phyloP scores from a whole-genome alignment of 2,329 filamentous ascomycete species.

The Penicillium sclerotigenum region DNA sequence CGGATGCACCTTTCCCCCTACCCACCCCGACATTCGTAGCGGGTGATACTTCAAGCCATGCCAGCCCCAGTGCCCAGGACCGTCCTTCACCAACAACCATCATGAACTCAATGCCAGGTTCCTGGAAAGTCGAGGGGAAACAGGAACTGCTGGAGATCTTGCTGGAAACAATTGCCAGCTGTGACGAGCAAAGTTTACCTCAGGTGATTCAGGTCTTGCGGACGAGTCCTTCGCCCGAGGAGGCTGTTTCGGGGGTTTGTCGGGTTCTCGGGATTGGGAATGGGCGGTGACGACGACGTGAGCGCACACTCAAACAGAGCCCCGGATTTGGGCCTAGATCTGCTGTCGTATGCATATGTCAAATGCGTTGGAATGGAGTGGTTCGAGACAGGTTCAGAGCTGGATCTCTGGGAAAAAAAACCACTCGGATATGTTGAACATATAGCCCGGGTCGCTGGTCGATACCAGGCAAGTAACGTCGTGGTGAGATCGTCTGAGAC shows the following conservation, averaged over 20 bases:
- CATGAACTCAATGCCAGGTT: slow-evolving; percentile 15
- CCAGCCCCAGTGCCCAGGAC: not conserved
- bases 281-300: not conserved
- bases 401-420: not conserved
- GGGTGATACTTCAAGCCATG: not conserved
- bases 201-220: slow-evolving; percentile 30
- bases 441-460: slow-evolving; percentile 1
- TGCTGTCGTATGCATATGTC: not conserved
- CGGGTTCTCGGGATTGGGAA: slow-evolving; percentile 20
- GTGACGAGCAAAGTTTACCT: slow-evolving; percentile 25
- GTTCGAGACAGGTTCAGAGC: not conserved
- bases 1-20: not conserved
- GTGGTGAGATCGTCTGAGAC: not conserved
- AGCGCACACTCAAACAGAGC: not conserved
- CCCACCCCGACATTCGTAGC: not conserved
- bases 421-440: not conserved
- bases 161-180: slow-evolving; percentile 28
- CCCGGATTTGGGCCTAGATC: not conserved
- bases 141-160: slow-evolving; percentile 24
- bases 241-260: slow-evolving; percentile 28
- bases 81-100: slow-evolving; percentile 2
- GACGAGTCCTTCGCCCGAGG: slow-evolving; percentile 27
- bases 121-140: slow-evolving; percentile 27
- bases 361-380: not conserved
- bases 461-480: not conserved